A percentile compares a stretch with the other conserved stretches of the same genome.
phyloP scores from a whole-genome alignment of 768 basidiomycete genomes.

The Psilocybe tampanensis region DNA sequence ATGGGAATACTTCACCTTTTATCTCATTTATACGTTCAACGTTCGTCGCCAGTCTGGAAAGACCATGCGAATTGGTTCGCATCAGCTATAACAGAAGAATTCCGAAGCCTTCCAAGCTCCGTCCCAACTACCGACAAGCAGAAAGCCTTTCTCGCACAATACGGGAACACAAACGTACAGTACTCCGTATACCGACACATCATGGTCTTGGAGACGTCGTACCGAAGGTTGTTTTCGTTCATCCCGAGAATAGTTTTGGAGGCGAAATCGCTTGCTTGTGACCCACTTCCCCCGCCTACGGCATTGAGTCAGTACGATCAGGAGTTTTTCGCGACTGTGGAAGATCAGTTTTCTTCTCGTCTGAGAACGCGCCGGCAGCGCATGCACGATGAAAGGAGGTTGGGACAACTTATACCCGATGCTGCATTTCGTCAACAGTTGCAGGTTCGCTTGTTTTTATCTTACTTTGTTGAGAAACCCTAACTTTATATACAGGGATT shows the following conservation, averaged over 20 bases:
- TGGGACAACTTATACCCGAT: slow-evolving; percentile 64
- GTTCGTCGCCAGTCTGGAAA: slow-evolving; percentile 84
- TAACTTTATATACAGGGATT: slow-evolving; percentile 37
- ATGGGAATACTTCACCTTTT: slow-evolving; percentile 71
- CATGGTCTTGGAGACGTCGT: slow-evolving; percentile 67
- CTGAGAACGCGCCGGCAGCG: slow-evolving; percentile 43
- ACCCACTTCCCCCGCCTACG: slow-evolving; percentile 80
- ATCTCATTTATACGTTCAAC: slow-evolving; percentile 85
- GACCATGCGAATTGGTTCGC: slow-evolving; percentile 73
- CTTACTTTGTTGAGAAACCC: background rate
- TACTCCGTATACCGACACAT: slow-evolving; percentile 74
- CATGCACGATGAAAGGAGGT: slow-evolving; percentile 48
- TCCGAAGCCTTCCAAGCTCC: slow-evolving; percentile 38
- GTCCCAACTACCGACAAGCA: slow-evolving; percentile 36
- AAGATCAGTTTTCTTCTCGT: slow-evolving; percentile 47
- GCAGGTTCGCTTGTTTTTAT: slow-evolving; percentile 36
- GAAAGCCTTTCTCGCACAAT: slow-evolving; percentile 39
- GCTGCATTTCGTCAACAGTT: slow-evolving; percentile 57
- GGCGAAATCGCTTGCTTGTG: slow-evolving; percentile 69
- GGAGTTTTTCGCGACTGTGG: slow-evolving; percentile 71
- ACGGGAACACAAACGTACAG: slow-evolving; percentile 40
- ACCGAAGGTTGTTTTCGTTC: slow-evolving; percentile 67
- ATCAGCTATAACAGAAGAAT: slow-evolving; percentile 48
- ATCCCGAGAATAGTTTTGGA: slow-evolving; percentile 60
- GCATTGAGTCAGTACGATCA: slow-evolving; percentile 65